Base-by-base conservation (phyloP, 768 basidiomycete species). In the Lentinus tigrinus region DNA sequence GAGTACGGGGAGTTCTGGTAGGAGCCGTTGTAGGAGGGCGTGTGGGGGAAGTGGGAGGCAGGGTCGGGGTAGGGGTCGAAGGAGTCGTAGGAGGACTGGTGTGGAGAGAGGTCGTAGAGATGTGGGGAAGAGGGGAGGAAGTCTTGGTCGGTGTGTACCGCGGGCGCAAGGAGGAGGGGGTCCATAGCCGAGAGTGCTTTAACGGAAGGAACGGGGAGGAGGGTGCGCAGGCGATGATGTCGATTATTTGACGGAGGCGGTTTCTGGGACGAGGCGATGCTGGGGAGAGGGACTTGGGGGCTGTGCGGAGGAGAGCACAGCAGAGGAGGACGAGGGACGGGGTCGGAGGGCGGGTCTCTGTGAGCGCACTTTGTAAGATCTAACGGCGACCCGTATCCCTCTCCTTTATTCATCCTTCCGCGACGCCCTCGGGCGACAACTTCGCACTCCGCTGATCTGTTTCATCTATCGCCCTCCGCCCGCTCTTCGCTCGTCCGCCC, bases 1-100 rank as follows among this genome's bases (percentile, higher is more conserved):
- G 87, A 88, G 70, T 79, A 89, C 9, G 89, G 89, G 0, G 88
- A 89, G 72, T 85, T 83, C 67, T 85, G 81, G 75, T 86, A 86
- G 5, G 86, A 88, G 54, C 81, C 81, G 69, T 82, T 81, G 75
- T 84, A 83, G 23, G 81, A 83, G 8, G 84, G 81, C 0, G 81
- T 80, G 65, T 76, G 76, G 23, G 80, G 77, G 60, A 77, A 80
- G n/a, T 74, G 73, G 4, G 77, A 69, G 44, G 69, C 71, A 48
- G 56, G 69, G 64, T 70, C 72, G 42, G 63, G 66, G 44, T 47
- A 58, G 65, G 72, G 74, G 50, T 76, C 78, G 61, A 74, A 79
- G 4, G 73, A 46, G 63, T 81, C 78, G 63, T 79, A 77, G 19
- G 70, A 63, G 27, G 67, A 61, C 44, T 63, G 58, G 57, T 51